phyloP scores from a whole-genome alignment of 345 rosid genomes.

The Ricinus communis region DNA sequence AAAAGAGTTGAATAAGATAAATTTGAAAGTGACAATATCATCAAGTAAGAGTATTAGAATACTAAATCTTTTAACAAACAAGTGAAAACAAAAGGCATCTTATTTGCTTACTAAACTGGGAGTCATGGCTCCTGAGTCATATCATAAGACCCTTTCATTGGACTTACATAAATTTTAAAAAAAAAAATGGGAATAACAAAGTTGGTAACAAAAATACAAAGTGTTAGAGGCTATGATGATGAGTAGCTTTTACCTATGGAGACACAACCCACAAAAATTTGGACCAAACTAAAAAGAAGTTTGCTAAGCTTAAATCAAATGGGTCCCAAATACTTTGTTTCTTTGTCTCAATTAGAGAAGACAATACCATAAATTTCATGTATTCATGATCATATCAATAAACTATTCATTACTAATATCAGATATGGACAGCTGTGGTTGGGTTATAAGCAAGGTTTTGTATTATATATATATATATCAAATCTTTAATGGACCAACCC shows the following conservation, averaged over 20 bases:
- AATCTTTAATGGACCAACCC: too few species aligned
- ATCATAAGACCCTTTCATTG: too few species aligned
- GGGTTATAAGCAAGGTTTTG: not conserved
- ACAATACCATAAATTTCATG: conserved; percentile 33
- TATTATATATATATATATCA: too few species aligned
- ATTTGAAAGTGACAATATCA: too few species aligned
- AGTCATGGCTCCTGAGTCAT: too few species aligned
- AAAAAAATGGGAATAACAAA: conserved; percentile 7
- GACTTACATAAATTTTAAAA: too few species aligned
- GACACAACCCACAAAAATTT: conserved; percentile 7
- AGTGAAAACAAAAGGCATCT: too few species aligned
- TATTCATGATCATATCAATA: conserved; percentile 9
- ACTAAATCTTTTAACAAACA: too few species aligned
- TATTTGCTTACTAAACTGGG: too few species aligned
- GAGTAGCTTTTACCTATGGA: conserved; percentile 22
- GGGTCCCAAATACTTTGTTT: conserved; percentile 22
- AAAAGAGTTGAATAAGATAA: too few species aligned
- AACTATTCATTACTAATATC: conserved; percentile 14
- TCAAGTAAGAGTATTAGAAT: too few species aligned
- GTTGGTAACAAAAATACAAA: conserved; percentile 21
- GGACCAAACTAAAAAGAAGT: not conserved
- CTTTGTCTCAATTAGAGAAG: conserved; percentile 21
- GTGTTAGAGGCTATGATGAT: not conserved
- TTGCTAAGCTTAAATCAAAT: not conserved
- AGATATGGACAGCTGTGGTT: conserved; percentile 16